phyloP scores from a whole-genome alignment of 768 basidiomycete species.

The Clavulina sp. region DNA sequence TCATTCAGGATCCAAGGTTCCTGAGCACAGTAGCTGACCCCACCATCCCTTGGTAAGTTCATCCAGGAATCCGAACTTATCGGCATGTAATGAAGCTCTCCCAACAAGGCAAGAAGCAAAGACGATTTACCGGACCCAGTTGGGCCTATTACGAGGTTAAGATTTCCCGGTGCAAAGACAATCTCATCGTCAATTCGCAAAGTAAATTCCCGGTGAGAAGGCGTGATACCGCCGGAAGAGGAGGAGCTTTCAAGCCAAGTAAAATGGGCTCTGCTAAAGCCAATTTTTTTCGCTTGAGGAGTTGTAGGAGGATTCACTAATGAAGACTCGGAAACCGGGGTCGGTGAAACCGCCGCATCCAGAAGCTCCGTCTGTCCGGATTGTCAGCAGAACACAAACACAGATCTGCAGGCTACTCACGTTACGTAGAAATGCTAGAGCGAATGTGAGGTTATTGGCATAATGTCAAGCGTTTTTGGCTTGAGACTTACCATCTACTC shows the following conservation, averaged over 20 bases:
- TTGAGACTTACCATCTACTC: conserved; percentile 25
- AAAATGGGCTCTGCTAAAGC: conserved; percentile 24
- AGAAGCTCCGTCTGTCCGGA: conserved; percentile 19
- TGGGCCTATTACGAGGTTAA: conserved; percentile 22
- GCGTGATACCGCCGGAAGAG: conserved; percentile 25
- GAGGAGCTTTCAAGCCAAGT: conserved; percentile 27
- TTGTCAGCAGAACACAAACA: neutral
- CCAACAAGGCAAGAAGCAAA: conserved; percentile 19
- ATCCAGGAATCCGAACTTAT: conserved; percentile 36
- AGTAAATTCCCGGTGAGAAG: conserved; percentile 26
- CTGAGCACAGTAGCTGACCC: conserved; percentile 67
- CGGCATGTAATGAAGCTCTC: conserved; percentile 24
- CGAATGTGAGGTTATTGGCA: too few relatives aligned
- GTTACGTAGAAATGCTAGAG: too few relatives aligned
- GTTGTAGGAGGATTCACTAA: too few relatives aligned
- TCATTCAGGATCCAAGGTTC: conserved; percentile 78
- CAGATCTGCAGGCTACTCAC: too few relatives aligned
- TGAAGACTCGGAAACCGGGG: too few relatives aligned
- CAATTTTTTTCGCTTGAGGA: conserved; percentile 10
- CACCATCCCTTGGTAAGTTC: conserved; percentile 46
- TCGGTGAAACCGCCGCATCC: conserved; percentile 12
- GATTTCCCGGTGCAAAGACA: conserved; percentile 20
- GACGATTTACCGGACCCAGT: conserved; percentile 18
- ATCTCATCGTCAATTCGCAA: conserved; percentile 18
- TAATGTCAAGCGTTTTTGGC: too few relatives aligned